Conservation (phyloP, 257 asterid genomes). For the Gentiana straminea region DNA sequence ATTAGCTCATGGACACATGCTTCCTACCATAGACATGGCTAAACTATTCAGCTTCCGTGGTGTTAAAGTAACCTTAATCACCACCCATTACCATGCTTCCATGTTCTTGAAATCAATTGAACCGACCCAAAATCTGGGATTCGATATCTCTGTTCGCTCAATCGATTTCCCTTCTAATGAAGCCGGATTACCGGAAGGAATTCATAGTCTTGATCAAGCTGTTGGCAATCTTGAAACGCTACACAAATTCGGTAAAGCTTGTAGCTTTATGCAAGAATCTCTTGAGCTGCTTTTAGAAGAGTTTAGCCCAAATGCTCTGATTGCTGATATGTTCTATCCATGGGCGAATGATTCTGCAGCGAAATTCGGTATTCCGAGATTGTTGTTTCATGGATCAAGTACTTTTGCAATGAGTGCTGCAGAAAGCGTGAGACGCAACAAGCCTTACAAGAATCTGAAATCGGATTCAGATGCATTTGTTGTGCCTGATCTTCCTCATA, state of each 20-base stretch:
- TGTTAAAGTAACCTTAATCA: slow-evolving; percentile 27
- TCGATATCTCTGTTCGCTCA: slow-evolving; percentile 15
- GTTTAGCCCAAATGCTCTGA: slow-evolving; percentile 23
- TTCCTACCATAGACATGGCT: slow-evolving; percentile 55
- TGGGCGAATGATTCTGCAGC: slow-evolving; percentile 48
- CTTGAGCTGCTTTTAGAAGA: slow-evolving; percentile 30
- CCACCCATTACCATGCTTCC: slow-evolving; percentile 16
- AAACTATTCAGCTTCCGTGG: slow-evolving; percentile 39
- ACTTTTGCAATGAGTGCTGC: slow-evolving; percentile 16
- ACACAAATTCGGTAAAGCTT: slow-evolving; percentile 17
- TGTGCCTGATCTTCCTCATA: slow-evolving; percentile 22
- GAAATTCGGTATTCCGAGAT: slow-evolving; percentile 38
- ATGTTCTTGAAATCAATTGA: slow-evolving; percentile 16
- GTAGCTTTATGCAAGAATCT: slow-evolving; percentile 24
- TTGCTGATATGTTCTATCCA: slow-evolving; percentile 45
- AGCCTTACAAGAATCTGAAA: slow-evolving; percentile 15
- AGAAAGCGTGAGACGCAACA: slow-evolving; percentile 4
- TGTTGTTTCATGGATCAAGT: slow-evolving; percentile 36
- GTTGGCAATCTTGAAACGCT: slow-evolving; percentile 7
- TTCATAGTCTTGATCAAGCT: slow-evolving; percentile 22
- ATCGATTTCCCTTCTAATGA: slow-evolving; percentile 32
- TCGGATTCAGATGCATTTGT: slow-evolving; percentile 26
- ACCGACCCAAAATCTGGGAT: slow-evolving; percentile 16
- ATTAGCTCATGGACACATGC: slow-evolving; percentile 50
- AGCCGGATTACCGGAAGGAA: slow-evolving; percentile 28